These are phyloP conservation scores for Diaporthe citri DNA, from an alignment of 2,329 filamentous ascomycete species.

Conservation along the genomic window DNA sequence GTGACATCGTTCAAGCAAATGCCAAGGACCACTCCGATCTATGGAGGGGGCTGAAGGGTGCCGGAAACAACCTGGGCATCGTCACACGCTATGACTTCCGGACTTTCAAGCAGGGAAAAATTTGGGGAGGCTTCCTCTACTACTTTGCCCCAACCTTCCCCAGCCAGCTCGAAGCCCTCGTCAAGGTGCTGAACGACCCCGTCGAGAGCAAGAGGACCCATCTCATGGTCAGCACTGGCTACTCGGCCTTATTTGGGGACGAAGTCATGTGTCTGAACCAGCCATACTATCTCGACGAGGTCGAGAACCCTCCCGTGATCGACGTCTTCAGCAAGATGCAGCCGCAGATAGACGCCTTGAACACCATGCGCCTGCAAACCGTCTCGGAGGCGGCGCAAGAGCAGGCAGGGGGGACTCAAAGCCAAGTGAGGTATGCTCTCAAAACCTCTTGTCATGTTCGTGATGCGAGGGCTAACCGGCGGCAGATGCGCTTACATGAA, in stretches of 20 bases:
- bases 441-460: too few relatives aligned
- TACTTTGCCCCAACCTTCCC: conserved; percentile 43
- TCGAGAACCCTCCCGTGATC: neutral
- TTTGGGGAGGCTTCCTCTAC: conserved; percentile 43
- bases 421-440: too few relatives aligned
- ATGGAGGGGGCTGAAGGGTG: conserved; percentile 50
- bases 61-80: conserved; percentile 56
- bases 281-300: conserved; percentile 37
- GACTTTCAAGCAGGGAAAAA: conserved; percentile 30
- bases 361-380: too few relatives aligned
- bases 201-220: conserved; percentile 42
- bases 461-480: too few relatives aligned
- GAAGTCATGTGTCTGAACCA: conserved; percentile 38
- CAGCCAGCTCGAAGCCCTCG: conserved; percentile 42
- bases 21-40: too few relatives aligned
- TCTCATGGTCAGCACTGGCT: conserved; percentile 44
- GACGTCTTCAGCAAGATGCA: too few relatives aligned
- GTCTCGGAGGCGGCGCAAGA: too few relatives aligned
- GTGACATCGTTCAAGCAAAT: too few relatives aligned
- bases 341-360: too few relatives aligned
- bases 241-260: conserved; percentile 33
- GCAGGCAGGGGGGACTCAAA: too few relatives aligned
- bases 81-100: conserved; percentile 43
- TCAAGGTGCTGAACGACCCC: conserved; percentile 41
- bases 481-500: too few relatives aligned